Evolutionary conservation across 1,284 basidiomycete species (phyloP).

Genomic region (Hypsizygus ulmarius): DNA sequence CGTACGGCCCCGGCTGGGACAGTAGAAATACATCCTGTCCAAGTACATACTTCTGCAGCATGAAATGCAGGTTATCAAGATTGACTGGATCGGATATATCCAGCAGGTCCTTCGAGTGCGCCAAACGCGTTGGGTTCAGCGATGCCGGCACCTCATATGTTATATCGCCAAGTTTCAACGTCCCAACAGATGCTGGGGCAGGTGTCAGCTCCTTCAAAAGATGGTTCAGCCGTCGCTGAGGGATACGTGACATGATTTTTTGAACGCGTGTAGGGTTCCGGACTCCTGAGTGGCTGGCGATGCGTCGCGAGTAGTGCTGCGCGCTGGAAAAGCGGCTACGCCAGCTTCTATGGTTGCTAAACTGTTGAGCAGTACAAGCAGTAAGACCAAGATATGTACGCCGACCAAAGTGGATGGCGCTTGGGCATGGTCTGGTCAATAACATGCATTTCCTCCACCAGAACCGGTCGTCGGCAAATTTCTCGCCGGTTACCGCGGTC

Average conservation of each 20-base stretch:
- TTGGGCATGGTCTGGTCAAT: constrained; percentile 10
- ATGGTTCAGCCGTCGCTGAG: constrained; percentile 46
- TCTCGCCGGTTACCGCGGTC: constrained; percentile 9
- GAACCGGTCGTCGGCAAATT: constrained; percentile 9
- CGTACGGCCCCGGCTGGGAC: constrained; percentile 65
- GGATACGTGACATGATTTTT: constrained; percentile 25
- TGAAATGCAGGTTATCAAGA: constrained; percentile 57
- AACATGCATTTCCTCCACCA: constrained; percentile 16
- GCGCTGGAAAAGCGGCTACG: background rate
- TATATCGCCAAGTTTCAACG: constrained; percentile 55
- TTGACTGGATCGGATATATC: constrained; percentile 51
- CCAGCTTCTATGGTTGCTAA: background rate
- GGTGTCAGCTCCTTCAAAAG: constrained; percentile 44
- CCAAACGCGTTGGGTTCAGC: constrained; percentile 44
- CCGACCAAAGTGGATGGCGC: constrained; percentile 4
- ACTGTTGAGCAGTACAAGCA: background rate
- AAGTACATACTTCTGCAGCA: constrained; percentile 66
- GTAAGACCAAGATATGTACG: background rate
- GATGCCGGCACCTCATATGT: constrained; percentile 52
- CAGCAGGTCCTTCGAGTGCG: constrained; percentile 42
- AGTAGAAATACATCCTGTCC: constrained; percentile 66
- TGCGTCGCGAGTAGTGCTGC: background rate
- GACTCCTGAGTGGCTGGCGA: background rate
- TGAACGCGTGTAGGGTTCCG: background rate
- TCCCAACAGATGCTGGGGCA: constrained; percentile 44